Conservation (phyloP, 257 asterid genomes). For the Solanum virginianum region DNA sequence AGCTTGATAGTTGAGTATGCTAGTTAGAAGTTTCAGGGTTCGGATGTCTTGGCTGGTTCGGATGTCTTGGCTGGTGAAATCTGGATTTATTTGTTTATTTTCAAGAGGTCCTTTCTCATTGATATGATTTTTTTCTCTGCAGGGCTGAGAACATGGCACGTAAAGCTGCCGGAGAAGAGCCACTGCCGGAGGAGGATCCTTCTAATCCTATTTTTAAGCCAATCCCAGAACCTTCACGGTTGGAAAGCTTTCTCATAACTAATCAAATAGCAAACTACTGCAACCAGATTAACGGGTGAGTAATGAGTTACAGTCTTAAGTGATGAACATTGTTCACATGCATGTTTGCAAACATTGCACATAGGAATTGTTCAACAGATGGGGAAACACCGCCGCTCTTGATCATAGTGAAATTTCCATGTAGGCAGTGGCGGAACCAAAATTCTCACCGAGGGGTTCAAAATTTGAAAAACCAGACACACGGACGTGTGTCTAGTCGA, state of each 20-base stretch:
- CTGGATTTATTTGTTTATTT: not conserved
- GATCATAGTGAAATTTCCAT: not conserved
- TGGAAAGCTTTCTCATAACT: slow-evolving; percentile 82
- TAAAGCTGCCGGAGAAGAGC: slow-evolving; percentile 87
- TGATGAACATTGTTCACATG: not conserved
- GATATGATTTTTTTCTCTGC: not conserved
- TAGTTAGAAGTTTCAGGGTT: not conserved
- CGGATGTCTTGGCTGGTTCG: not conserved
- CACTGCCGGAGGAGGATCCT: slow-evolving; percentile 94
- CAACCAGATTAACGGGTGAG: slow-evolving; percentile 95
- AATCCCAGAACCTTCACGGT: slow-evolving; percentile 83
- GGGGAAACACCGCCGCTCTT: not conserved
- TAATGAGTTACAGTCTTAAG: slow-evolving; percentile 10
- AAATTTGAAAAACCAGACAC: no score
- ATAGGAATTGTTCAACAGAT: not conserved
- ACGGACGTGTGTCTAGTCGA: no score
- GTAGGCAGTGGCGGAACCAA: no score
- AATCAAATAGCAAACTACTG: slow-evolving; percentile 86
- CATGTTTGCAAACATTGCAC: not conserved
- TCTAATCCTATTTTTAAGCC: slow-evolving; percentile 79
- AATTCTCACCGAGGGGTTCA: no score
- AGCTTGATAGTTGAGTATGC: not conserved
- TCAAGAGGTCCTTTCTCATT: not conserved
- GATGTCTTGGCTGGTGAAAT: not conserved
- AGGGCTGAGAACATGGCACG: slow-evolving; percentile 80